These are phyloP conservation scores for Rhodotorula sp. DNA, from an alignment of 1,284 basidiomycete species.

Conservation along the genomic window DNA sequence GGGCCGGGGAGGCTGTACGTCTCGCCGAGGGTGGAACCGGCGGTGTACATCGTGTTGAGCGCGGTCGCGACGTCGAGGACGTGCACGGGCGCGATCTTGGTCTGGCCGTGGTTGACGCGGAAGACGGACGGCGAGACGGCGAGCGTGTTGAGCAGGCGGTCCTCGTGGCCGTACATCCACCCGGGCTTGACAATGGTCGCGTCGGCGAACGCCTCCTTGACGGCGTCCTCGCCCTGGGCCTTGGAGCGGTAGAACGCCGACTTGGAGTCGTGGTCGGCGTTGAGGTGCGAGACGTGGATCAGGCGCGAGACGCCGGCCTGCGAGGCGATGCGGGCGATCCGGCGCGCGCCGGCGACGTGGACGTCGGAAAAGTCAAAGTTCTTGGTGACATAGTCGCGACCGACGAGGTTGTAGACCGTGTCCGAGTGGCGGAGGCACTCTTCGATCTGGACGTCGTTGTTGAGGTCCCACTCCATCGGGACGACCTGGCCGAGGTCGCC, in stretches of 20 bases:
- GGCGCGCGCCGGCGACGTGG: constrained; percentile 64
- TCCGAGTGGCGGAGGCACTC: constrained; percentile 96
- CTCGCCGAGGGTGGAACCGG: constrained; percentile 60
- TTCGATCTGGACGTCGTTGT: constrained; percentile 81
- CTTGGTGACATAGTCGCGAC: constrained; percentile 88
- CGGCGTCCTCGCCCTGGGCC: constrained; percentile 82
- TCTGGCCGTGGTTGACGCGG: constrained; percentile 85
- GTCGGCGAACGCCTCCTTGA: constrained; percentile 76
- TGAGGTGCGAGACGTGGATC: constrained; percentile 93
- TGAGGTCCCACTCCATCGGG: constrained; percentile 93
- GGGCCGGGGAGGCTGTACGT: constrained; percentile 87
- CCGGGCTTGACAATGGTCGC: constrained; percentile 89
- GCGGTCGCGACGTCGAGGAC: constrained; percentile 93
- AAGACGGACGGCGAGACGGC: constrained; percentile 91
- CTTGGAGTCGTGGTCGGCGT: constrained; percentile 74
- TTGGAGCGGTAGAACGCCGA: constrained; percentile 88
- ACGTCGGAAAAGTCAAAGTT: constrained; percentile 80
- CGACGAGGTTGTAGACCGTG: constrained; percentile 91
- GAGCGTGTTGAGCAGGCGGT: constrained; percentile 90
- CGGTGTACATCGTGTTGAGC: constrained; percentile 71
- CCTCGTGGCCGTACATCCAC: constrained; percentile 87
- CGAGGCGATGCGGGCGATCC: constrained; percentile 75
- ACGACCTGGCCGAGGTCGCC: constrained; percentile 97
- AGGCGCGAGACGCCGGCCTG: constrained; percentile 77
- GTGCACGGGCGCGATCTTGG: constrained; percentile 86